Base-by-base conservation (phyloP, 1,139 yeast genomes). In the Blastobotrys buckinghamii region DNA sequence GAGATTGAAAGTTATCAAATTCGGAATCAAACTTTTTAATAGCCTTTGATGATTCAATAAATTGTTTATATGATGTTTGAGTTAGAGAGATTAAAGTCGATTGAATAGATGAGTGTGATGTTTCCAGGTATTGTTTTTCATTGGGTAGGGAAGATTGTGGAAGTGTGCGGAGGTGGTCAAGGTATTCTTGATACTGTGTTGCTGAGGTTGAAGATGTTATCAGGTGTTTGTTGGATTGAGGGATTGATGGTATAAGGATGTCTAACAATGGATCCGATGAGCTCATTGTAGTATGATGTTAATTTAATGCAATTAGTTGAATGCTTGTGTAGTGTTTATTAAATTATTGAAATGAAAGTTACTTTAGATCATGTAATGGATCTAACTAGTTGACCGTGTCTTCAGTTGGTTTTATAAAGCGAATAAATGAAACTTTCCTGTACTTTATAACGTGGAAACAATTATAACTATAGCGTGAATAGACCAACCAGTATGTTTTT, bases 211-310 rank as follows among this genome's bases (percentile, higher is more conserved):
- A n/a, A n/a, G n/a, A n/a, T n/a, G n/a, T n/a, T n/a, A n/a, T n/a
- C n/a, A n/a, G n/a, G n/a, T n/a, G n/a, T n/a, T n/a, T n/a, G n/a
- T n/a, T n/a, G n/a, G n/a, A n/a, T n/a, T n/a, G 4, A n/a, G 61
- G 55, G 1, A 58, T 48, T 15, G 51, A 50, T 20, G 51, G 51
- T n/a, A 52, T 47, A 16, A 61, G 52, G 5, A 61, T 53, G 39
- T 59, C 62, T 30, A 58, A 42, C 32, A 61, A 45, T 5, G 64
- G 64, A 42, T 60, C 64, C n/a, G n/a, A n/a, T 24, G 20, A 6
- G 10, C 39, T 36, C 17, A 36, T 16, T 36, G n/a, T 9, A 35
- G 17, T 20, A 16, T 29, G 13, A n/a, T n/a, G n/a, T n/a, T n/a
- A n/a, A n/a, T n/a, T n/a, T n/a, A n/a, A n/a, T n/a, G n/a, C n/a